Evolutionary conservation across 139 green algal species (phyloP).

Genomic region (Chlorella ohadii): DNA sequence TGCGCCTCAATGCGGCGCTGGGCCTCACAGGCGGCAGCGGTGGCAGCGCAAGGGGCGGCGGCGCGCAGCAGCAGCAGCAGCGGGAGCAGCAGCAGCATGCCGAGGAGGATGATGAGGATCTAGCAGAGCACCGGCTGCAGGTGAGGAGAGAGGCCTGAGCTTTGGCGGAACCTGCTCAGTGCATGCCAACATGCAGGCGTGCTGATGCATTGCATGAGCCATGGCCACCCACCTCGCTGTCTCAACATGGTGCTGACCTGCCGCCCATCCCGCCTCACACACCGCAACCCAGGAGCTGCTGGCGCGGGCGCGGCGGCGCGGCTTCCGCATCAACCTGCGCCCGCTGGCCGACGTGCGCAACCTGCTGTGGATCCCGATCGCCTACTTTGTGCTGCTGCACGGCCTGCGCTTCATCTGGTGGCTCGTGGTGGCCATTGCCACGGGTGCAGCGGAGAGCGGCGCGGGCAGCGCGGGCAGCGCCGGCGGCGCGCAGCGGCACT

Average conservation of each 20-base stretch:
- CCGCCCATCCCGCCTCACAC: too few species aligned
- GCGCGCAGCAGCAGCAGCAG: too few species aligned
- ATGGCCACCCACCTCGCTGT: too few species aligned
- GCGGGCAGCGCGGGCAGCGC: not conserved
- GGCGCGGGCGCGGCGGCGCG: conserved; percentile 33
- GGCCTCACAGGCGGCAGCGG: conserved; percentile 51
- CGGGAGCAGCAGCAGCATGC: too few species aligned
- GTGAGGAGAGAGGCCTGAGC: too few species aligned
- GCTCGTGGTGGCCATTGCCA: conserved; percentile 7
- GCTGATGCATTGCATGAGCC: too few species aligned
- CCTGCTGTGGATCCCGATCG: conserved; percentile 59
- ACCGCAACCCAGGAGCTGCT: conserved; percentile 63
- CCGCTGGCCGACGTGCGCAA: conserved; percentile 76
- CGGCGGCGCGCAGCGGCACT: not conserved
- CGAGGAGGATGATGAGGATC: conserved; percentile 52
- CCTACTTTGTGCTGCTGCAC: conserved; percentile 28
- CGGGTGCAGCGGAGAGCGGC: not conserved
- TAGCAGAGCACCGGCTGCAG: conserved; percentile 57
- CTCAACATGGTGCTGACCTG: too few species aligned
- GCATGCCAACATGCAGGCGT: too few species aligned
- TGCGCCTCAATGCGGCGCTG: conserved; percentile 56
- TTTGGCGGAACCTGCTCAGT: too few species aligned
- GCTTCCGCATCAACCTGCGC: conserved; percentile 78
- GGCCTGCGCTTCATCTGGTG: not conserved
- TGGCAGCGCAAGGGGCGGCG: not conserved